These are phyloP conservation scores for Pyricularia grisea DNA, from an alignment of 2,329 filamentous ascomycete species.

Conservation along the genomic window DNA sequence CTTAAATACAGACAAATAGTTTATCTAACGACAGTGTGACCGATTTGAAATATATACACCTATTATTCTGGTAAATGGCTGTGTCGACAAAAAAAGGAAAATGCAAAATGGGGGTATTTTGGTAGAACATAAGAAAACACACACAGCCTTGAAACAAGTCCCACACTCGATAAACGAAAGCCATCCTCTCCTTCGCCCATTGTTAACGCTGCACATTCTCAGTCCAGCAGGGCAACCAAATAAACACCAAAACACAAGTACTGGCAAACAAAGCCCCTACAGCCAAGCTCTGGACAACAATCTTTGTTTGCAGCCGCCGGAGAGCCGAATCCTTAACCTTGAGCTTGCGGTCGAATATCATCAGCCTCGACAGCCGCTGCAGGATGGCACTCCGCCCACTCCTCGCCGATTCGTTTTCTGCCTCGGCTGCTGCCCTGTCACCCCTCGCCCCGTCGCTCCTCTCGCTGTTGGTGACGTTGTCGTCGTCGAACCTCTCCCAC, in stretches of 20 bases:
- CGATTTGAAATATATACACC: too few species aligned
- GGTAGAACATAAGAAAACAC: neutral
- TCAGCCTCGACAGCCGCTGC: slow-evolving; percentile 24
- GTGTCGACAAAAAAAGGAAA: too few species aligned
- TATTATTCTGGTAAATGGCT: too few species aligned
- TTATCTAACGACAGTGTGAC: too few species aligned
- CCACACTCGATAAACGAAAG: neutral
- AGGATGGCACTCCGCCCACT: slow-evolving; percentile 11
- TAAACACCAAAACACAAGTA: slow-evolving; percentile 26
- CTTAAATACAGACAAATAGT: too few species aligned
- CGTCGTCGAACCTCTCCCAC: slow-evolving; percentile 37
- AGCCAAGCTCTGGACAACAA: slow-evolving; percentile 30
- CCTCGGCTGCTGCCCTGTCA: slow-evolving; percentile 9
- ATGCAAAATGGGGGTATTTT: neutral
- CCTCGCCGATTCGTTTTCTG: neutral
- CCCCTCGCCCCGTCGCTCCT: slow-evolving; percentile 4
- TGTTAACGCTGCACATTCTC: slow-evolving; percentile 12
- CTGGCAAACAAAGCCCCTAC: slow-evolving; percentile 27
- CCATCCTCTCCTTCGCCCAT: neutral
- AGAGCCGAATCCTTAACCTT: slow-evolving; percentile 33
- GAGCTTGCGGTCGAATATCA: slow-evolving; percentile 37
- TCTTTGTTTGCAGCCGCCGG: slow-evolving; percentile 31
- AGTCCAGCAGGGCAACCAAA: slow-evolving; percentile 33
- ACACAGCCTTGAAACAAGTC: too few species aligned
- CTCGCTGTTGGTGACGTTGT: slow-evolving; percentile 6